Evolutionary conservation across 2,329 filamentous ascomycete species (phyloP).

Genomic region (Rugonectria rugulosa): DNA sequence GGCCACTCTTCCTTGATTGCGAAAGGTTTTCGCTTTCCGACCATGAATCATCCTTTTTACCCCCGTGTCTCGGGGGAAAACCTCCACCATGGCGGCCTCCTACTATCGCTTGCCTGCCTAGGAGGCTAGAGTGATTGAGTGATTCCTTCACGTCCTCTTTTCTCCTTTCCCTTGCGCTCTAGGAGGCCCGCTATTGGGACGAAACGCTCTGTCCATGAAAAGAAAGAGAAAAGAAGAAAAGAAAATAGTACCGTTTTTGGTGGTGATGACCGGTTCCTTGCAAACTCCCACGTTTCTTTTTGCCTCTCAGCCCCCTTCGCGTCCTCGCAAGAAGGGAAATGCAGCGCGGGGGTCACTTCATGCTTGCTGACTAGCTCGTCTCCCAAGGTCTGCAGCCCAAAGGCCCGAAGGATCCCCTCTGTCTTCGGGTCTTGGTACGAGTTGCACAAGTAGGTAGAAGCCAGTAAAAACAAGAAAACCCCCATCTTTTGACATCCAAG

Average conservation of each 20-base stretch:
- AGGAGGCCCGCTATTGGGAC: constrained; percentile 23
- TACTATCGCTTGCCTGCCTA: not conserved
- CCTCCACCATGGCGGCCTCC: not conserved
- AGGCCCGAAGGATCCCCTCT: not conserved
- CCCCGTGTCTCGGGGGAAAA: not conserved
- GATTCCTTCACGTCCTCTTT: constrained; percentile 4
- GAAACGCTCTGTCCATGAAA: constrained; percentile 27
- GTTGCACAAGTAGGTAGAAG: too few species aligned
- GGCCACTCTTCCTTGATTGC: constrained; percentile 1
- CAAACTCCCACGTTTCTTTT: constrained; percentile 23
- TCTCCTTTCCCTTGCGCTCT: not conserved
- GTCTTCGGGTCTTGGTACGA: too few species aligned
- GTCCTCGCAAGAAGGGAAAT: not conserved
- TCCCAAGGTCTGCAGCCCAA: constrained; percentile 18
- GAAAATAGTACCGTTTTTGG: too few species aligned
- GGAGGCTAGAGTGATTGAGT: not conserved
- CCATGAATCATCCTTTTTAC: not conserved
- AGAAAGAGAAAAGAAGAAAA: too few species aligned
- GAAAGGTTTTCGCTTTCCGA: not conserved
- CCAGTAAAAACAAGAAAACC: too few species aligned
- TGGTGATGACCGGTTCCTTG: constrained; percentile 25
- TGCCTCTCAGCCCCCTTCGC: constrained; percentile 8
- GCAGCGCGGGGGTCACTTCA: not conserved
- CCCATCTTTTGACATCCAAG: too few species aligned
- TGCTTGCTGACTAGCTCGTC: too few species aligned